Evolutionary conservation across 2,329 filamentous ascomycete genomes (phyloP).

Genomic region (Corniculantispora saksenae): DNA sequence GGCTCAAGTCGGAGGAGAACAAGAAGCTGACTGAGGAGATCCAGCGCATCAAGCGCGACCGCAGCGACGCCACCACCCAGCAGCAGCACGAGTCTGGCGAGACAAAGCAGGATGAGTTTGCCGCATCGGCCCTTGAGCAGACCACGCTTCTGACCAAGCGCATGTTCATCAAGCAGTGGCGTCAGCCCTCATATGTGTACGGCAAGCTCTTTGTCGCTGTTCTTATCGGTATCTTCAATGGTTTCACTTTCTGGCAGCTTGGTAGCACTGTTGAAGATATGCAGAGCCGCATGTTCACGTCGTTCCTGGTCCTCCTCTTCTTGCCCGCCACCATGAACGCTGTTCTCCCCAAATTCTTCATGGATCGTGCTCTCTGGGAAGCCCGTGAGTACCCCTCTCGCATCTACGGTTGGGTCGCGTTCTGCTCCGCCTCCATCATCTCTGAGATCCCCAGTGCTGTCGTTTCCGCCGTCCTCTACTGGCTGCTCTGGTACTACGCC

Average conservation of each 20-base stretch:
- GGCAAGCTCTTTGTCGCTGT: constrained; percentile 73
- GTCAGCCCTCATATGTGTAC: constrained; percentile 75
- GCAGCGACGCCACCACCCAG: constrained; percentile 25
- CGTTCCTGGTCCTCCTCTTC: constrained; percentile 64
- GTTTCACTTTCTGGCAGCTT: constrained; percentile 75
- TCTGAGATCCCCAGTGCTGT: constrained; percentile 73
- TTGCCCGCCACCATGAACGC: constrained; percentile 72
- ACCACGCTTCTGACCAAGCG: constrained; percentile 67
- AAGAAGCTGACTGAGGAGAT: constrained; percentile 64
- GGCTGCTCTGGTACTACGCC: constrained; percentile 74
- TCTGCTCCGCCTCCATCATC: constrained; percentile 71
- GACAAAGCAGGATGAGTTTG: constrained; percentile 57
- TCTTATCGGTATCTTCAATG: constrained; percentile 75
- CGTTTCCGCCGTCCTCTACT: constrained; percentile 67
- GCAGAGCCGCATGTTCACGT: constrained; percentile 77
- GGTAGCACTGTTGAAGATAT: constrained; percentile 66
- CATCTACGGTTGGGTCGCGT: constrained; percentile 78
- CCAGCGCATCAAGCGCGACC: constrained; percentile 50
- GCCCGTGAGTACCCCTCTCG: constrained; percentile 71
- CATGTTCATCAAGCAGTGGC: constrained; percentile 73
- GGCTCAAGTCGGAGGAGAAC: constrained; percentile 66
- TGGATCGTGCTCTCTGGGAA: constrained; percentile 72
- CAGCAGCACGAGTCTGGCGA: constrained; percentile 26
- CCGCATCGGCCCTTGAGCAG: constrained; percentile 64
- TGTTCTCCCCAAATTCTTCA: constrained; percentile 76